A percentile compares a stretch with the other conserved stretches of the same genome.
Conservation (phyloP, 1,284 basidiomycete genomes). For the Cryptococcus sp. region DNA sequence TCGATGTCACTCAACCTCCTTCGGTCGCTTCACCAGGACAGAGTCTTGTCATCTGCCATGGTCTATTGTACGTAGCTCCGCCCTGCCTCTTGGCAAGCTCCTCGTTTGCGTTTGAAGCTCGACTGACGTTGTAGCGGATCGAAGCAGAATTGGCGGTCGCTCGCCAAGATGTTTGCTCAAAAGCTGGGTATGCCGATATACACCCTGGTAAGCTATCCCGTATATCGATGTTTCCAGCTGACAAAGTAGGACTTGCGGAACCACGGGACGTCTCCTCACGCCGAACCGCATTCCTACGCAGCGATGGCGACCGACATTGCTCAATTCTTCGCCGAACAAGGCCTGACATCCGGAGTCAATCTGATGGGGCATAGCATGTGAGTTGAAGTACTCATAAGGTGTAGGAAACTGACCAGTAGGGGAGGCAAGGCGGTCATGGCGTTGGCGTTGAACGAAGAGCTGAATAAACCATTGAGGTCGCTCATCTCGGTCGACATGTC, state of each 20-base stretch:
- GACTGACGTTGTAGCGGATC: slow-evolving; percentile 43
- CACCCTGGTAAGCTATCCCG: slow-evolving; percentile 44
- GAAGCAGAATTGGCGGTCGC: slow-evolving; percentile 56
- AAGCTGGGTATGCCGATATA: slow-evolving; percentile 51
- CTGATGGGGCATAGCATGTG: slow-evolving; percentile 55
- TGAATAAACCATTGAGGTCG: slow-evolving; percentile 44
- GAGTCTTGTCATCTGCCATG: slow-evolving; percentile 50
- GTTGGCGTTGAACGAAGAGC: slow-evolving; percentile 46
- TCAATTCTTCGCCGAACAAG: slow-evolving; percentile 46
- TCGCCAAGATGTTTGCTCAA: slow-evolving; percentile 50
- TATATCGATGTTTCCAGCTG: not conserved
- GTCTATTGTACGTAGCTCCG: slow-evolving; percentile 44
- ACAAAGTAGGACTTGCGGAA: slow-evolving; percentile 51
- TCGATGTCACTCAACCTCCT: slow-evolving; percentile 33
- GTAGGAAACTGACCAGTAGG: slow-evolving; percentile 25
- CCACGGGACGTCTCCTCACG: slow-evolving; percentile 53
- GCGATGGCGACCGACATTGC: slow-evolving; percentile 49
- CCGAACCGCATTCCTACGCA: slow-evolving; percentile 48
- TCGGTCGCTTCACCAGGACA: slow-evolving; percentile 24
- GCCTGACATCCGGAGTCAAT: slow-evolving; percentile 45
- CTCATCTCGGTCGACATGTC: slow-evolving; percentile 54
- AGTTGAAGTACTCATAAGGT: slow-evolving; percentile 10
- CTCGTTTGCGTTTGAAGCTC: too few relatives aligned
- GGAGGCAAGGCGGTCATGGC: slow-evolving; percentile 55
- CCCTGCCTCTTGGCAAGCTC: too few relatives aligned